These are phyloP conservation scores for Cladosporium sp. DNA, from an alignment of 2,329 filamentous ascomycete species.

Conservation along the genomic window DNA sequence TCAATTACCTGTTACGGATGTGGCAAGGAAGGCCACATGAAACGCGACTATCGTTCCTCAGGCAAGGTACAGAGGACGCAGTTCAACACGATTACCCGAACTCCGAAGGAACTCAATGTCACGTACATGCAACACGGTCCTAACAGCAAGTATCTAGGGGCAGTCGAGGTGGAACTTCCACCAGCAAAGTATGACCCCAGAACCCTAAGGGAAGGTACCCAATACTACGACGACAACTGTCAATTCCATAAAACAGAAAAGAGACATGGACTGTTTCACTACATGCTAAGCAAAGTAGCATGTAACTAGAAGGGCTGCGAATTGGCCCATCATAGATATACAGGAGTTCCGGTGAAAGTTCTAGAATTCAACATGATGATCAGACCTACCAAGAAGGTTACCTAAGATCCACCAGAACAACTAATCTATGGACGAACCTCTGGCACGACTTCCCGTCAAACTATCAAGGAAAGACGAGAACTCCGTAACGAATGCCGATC, in stretches of 20 bases:
- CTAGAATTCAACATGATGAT: conserved; percentile 1
- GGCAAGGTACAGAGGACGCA: background rate
- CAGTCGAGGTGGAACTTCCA: too few relatives aligned
- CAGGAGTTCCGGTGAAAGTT: background rate
- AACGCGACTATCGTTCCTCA: background rate
- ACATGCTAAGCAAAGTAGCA: background rate
- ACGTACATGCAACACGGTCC: background rate
- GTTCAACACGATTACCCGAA: background rate
- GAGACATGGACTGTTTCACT: background rate
- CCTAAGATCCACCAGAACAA: too few relatives aligned
- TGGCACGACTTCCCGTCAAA: too few relatives aligned
- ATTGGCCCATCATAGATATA: background rate
- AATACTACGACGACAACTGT: background rate
- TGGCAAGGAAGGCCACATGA: background rate
- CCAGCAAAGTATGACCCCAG: background rate
- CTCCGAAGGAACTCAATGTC: background rate
- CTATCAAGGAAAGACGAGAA: too few relatives aligned
- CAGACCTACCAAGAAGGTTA: background rate
- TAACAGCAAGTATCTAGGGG: too few relatives aligned
- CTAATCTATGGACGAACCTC: too few relatives aligned
- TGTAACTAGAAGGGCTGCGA: background rate
- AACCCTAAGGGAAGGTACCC: background rate
- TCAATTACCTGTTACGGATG: background rate
- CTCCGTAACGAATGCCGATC: background rate
- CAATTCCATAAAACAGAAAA: background rate